Evolutionary conservation across 805 yeast species (phyloP).

Genomic region (Priceomyces medius): DNA sequence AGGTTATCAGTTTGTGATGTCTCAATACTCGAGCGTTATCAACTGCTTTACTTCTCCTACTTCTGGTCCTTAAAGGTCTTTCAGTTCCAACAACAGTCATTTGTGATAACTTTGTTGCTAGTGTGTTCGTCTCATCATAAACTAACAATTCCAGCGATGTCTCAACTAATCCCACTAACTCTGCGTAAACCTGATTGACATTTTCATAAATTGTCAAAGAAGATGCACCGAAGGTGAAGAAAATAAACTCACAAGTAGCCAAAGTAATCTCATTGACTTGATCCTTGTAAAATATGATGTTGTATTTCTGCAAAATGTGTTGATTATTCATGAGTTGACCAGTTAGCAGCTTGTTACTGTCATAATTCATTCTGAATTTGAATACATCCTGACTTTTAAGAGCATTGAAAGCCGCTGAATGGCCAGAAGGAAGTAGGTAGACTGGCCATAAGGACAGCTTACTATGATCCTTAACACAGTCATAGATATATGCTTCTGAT

Average conservation of each 20-base stretch:
- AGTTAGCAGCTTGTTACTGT: constrained; percentile 25
- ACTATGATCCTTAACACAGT: constrained; percentile 37
- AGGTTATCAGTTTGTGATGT: background rate
- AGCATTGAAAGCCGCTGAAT: constrained; percentile 45
- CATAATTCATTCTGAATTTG: constrained; percentile 40
- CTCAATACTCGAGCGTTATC: too few relatives aligned
- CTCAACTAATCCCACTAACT: background rate
- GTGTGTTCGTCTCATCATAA: constrained; percentile 25
- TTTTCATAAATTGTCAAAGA: constrained; percentile 14
- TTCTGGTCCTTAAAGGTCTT: constrained; percentile 4
- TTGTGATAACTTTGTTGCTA: background rate
- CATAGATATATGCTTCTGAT: constrained; percentile 54
- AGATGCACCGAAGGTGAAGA: constrained; percentile 46
- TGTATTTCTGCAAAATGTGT: constrained; percentile 27
- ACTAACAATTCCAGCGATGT: constrained; percentile 14
- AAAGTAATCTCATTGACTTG: constrained; percentile 25
- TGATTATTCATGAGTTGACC: constrained; percentile 45
- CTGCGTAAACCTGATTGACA: constrained; percentile 9
- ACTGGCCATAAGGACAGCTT: constrained; percentile 43
- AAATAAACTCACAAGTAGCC: constrained; percentile 42
- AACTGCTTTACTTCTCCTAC: background rate
- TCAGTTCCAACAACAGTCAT: background rate
- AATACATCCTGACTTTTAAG: constrained; percentile 51
- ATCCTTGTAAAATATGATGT: constrained; percentile 36
- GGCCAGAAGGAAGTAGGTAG: constrained; percentile 73